Evolutionary conservation across 73 alveolate species (phyloP).

Genomic region (Paramecium biaurelia): DNA sequence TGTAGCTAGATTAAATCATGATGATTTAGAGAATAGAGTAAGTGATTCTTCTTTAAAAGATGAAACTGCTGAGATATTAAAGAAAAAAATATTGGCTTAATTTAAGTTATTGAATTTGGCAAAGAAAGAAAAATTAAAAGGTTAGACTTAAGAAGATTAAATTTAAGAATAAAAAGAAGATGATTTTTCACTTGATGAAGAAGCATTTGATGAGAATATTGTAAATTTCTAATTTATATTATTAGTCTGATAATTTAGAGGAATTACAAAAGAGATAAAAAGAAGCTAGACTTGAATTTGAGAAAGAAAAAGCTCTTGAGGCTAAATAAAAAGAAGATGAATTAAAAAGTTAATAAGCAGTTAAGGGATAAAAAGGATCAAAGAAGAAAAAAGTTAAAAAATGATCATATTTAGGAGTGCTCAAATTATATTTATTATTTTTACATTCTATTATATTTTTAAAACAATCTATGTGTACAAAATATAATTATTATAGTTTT

Average conservation of each 20-base stretch:
- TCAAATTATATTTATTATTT: neutral
- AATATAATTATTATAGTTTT: neutral
- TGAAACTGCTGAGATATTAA: neutral
- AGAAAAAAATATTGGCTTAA: neutral
- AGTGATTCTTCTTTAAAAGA: neutral
- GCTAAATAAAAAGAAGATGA: neutral
- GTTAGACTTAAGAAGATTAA: neutral
- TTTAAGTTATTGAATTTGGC: neutral
- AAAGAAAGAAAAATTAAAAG: neutral
- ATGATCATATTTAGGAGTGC: neutral
- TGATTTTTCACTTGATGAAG: neutral
- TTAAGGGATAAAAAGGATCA: neutral
- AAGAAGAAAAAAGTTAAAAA: neutral
- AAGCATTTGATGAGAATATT: neutral
- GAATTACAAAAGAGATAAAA: neutral
- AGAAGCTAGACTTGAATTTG: neutral
- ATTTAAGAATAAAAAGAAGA: neutral
- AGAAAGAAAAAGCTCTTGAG: neutral
- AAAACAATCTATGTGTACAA: neutral
- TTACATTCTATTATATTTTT: no score
- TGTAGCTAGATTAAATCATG: neutral
- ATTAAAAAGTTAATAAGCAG: neutral
- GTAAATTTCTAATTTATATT: neutral
- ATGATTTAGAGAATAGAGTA: neutral
- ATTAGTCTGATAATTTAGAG: neutral